Conservation (phyloP, 371 early-diverging fungal genomes). For the Mortierella sp. region DNA sequence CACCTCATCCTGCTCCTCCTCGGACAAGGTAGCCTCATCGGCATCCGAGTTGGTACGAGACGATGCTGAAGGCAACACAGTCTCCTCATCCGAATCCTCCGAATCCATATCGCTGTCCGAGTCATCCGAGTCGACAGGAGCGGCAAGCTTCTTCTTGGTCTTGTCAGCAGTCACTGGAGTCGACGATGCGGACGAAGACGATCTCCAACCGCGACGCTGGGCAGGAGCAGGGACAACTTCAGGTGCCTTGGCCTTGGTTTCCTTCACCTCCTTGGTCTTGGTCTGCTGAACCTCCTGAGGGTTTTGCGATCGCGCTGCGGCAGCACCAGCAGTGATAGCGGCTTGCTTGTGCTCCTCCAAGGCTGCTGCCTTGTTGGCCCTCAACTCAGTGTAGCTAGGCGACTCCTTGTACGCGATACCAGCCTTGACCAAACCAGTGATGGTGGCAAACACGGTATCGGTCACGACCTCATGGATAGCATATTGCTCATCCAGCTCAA, state of each 20-base stretch:
- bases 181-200: background rate
- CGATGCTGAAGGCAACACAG: background rate
- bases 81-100: conserved; percentile 22
- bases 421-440: conserved; percentile 67
- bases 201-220: too few relatives aligned
- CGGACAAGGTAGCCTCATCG: conserved; percentile 8
- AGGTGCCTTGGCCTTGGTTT: conserved; percentile 4
- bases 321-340: background rate
- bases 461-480: conserved; percentile 67
- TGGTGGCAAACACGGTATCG: conserved; percentile 60
- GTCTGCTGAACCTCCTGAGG: conserved; percentile 15
- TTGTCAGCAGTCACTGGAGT: background rate
- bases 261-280: conserved; percentile 8
- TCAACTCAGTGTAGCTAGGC: conserved; percentile 54
- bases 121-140: conserved; percentile 5
- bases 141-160: background rate
- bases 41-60: conserved; percentile 10
- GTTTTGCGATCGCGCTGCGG: conserved; percentile 7
- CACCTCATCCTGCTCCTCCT: conserved; percentile 22
- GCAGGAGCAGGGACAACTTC: background rate
- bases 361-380: conserved; percentile 9
- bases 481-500: conserved; percentile 68
- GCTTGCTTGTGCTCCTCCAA: conserved; percentile 2
- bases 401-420: conserved; percentile 70
- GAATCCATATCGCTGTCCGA: conserved; percentile 14